Conservation (phyloP, 345 rosid species). For the Microthlaspi erraticum region DNA sequence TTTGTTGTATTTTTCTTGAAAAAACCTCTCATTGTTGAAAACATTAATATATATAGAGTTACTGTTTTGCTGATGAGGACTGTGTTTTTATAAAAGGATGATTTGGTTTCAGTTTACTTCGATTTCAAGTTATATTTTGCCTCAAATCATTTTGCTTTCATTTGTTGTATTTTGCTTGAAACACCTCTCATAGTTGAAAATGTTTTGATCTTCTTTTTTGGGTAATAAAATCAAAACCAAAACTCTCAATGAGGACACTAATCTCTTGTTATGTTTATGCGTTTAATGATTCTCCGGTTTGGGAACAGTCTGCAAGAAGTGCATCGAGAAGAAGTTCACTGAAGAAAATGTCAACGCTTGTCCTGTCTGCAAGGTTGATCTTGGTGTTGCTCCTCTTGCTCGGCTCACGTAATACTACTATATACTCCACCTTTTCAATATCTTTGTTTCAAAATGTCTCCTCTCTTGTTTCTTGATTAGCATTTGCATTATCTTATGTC, state of each 20-base stretch:
- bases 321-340: conserved; percentile 24
- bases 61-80: background rate
- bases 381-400: conserved; percentile 31
- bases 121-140: background rate
- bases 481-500: conserved; percentile 1
- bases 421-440: conserved; percentile 14
- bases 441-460: conserved; percentile 7
- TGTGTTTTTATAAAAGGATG: background rate
- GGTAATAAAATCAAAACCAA: conserved; percentile 1
- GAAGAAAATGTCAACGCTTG: conserved; percentile 25
- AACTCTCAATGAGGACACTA: background rate
- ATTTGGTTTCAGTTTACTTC: background rate
- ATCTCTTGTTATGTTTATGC: conserved; percentile 11
- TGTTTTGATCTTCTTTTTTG: background rate
- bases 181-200: conserved; percentile 1
- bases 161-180: conserved; percentile 7
- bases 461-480: background rate
- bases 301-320: conserved; percentile 31
- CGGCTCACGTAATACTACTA: background rate
- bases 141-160: no score
- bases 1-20: conserved; percentile 4
- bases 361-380: conserved; percentile 38
- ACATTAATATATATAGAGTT: background rate
- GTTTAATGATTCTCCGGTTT: background rate
- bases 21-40: background rate